Conservation (phyloP, 805 yeast species). For the Myxozyma sirexii region DNA sequence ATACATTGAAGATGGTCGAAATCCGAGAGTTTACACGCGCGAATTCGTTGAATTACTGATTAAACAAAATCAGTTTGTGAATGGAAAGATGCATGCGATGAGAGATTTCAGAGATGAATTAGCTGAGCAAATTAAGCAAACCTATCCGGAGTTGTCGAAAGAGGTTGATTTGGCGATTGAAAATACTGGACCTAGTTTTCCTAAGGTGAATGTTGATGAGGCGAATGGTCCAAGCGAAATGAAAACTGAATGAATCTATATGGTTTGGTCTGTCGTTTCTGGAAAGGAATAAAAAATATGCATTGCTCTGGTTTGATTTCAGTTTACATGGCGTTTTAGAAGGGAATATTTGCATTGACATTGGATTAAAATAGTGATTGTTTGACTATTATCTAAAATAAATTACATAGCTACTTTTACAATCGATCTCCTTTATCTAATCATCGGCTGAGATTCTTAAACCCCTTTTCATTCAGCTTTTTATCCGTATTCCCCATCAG, state of each 20-base stretch:
- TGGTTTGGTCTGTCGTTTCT: not conserved
- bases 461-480: constrained; percentile 29
- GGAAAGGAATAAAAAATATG: not conserved
- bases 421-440: not conserved
- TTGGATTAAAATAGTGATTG: not conserved
- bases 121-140: constrained; percentile 68
- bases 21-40: constrained; percentile 95
- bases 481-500: constrained; percentile 21
- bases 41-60: constrained; percentile 95
- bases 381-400: not conserved
- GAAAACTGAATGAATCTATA: not conserved
- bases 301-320: not conserved
- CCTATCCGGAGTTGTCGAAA: constrained; percentile 72
- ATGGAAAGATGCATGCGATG: constrained; percentile 76
- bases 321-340: not conserved
- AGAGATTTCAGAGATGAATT: constrained; percentile 61
- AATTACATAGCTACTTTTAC: not conserved
- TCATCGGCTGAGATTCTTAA: not conserved
- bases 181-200: constrained; percentile 24
- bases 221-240: not conserved
- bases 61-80: constrained; percentile 80
- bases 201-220: not conserved
- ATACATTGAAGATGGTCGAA: constrained; percentile 93
- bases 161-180: constrained; percentile 46
- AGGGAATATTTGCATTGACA: not conserved